Conservation (phyloP, 495 filamentous ascomycete genomes). For the Halenospora varia region DNA sequence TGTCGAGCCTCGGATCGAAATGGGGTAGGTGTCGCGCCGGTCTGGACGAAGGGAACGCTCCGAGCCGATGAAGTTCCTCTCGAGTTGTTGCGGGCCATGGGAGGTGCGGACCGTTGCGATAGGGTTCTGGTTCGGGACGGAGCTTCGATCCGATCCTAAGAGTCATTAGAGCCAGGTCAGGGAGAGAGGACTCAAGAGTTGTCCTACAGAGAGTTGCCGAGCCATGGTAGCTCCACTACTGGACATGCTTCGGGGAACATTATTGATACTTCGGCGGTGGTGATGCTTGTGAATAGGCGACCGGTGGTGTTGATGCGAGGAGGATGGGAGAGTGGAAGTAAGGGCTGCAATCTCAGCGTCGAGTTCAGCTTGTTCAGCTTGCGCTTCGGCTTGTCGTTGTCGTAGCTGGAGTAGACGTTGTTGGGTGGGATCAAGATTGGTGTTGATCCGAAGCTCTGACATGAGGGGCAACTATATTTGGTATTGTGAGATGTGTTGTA, state of each 20-base stretch:
- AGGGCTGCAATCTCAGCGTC: constrained; percentile 18
- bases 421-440: constrained; percentile 1
- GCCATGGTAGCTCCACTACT: constrained; percentile 21
- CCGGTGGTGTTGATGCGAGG: constrained; percentile 5
- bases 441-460: constrained; percentile 14
- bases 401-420: constrained; percentile 14
- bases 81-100: constrained; percentile 24
- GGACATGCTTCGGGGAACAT: constrained; percentile 24
- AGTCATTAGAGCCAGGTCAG: constrained; percentile 18
- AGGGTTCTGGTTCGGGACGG: constrained; percentile 8
- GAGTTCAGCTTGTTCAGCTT: constrained; percentile 14
- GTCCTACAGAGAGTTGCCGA: constrained; percentile 20
- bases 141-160: constrained; percentile 20
- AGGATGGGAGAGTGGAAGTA: background rate
- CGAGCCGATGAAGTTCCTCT: constrained; percentile 20
- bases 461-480: constrained; percentile 13
- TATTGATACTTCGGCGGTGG: constrained; percentile 11
- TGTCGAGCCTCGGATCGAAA: constrained; percentile 16
- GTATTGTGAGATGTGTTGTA: constrained; percentile 1
- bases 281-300: constrained; percentile 20
- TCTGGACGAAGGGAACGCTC: constrained; percentile 14
- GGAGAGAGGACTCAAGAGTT: constrained; percentile 1
- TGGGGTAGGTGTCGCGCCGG: constrained; percentile 13
- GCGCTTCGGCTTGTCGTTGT: background rate
- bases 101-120: constrained; percentile 22